Percentiles rank a stretch among this genome's conserved stretches.
These are phyloP conservation scores for Psilocybe cubensis DNA, from an alignment of 768 basidiomycete genomes.

Conservation along the genomic window DNA sequence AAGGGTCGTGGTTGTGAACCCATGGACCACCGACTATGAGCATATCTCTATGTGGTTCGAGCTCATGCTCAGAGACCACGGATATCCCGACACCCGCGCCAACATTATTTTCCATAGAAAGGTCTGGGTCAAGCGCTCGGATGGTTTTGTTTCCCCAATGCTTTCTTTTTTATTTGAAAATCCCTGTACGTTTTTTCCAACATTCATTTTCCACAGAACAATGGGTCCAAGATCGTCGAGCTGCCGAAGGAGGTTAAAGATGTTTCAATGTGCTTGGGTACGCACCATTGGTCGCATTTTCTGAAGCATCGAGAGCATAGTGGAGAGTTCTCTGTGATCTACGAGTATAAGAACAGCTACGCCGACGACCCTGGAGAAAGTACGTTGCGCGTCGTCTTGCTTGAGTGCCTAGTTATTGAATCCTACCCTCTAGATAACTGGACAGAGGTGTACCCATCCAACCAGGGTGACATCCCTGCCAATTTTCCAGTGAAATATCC, in stretches of 20 bases:
- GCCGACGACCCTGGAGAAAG: constrained; percentile 27
- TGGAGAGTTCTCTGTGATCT: constrained; percentile 27
- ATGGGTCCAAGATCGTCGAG: constrained; percentile 30
- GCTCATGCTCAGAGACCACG: constrained; percentile 32
- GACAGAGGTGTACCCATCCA: background rate
- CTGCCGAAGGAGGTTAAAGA: constrained; percentile 29
- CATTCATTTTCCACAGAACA: constrained; percentile 24
- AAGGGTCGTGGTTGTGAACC: constrained; percentile 26
- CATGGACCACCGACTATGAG: constrained; percentile 27
- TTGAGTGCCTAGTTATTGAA: background rate
- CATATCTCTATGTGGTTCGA: constrained; percentile 38
- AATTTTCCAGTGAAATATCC: constrained; percentile 11
- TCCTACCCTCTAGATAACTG: background rate
- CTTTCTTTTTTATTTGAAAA: background rate
- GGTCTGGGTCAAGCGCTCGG: constrained; percentile 17
- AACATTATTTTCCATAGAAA: constrained; percentile 32
- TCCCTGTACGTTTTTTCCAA: background rate
- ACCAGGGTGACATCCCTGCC: background rate
- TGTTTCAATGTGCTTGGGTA: constrained; percentile 28
- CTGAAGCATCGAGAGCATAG: constrained; percentile 13
- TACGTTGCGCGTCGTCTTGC: background rate
- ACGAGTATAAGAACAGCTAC: constrained; percentile 31
- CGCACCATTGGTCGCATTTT: constrained; percentile 27
- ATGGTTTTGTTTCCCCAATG: background rate
- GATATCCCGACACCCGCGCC: constrained; percentile 25